Percentiles rank a stretch among this genome's conserved stretches.
Conservation (phyloP, 2,329 filamentous ascomycete species). For the Esteya vermicola region DNA sequence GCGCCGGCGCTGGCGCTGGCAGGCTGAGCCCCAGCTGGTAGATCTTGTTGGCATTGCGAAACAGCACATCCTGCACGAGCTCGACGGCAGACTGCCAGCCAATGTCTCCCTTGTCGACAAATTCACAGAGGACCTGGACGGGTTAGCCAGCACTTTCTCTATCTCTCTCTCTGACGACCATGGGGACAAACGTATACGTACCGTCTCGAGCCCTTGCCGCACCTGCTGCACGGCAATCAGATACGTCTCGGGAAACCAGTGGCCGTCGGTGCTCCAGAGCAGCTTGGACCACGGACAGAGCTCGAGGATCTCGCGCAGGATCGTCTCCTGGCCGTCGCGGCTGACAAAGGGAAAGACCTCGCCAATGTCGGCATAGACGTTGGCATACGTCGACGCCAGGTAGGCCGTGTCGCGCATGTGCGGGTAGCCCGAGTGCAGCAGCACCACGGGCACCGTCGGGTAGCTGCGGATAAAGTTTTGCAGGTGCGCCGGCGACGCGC, state of each 20-base stretch:
- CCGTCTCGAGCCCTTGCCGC: slow-evolving; percentile 52
- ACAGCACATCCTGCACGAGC: slow-evolving; percentile 54
- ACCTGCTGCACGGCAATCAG: slow-evolving; percentile 60
- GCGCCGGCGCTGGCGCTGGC: background rate
- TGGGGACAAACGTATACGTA: slow-evolving; percentile 19
- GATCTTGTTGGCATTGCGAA: slow-evolving; percentile 62
- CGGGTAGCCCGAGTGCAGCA: slow-evolving; percentile 71
- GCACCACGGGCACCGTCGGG: slow-evolving; percentile 55
- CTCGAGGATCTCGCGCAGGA: slow-evolving; percentile 61
- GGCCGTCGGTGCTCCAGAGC: slow-evolving; percentile 67
- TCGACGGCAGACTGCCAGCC: slow-evolving; percentile 46
- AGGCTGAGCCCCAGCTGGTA: slow-evolving; percentile 47
- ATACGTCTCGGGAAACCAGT: slow-evolving; percentile 68
- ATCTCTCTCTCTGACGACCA: too few relatives aligned
- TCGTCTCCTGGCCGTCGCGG: slow-evolving; percentile 57
- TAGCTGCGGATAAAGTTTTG: slow-evolving; percentile 60
- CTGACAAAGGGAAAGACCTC: slow-evolving; percentile 71
- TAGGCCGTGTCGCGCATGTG: slow-evolving; percentile 69
- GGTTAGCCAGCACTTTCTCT: background rate
- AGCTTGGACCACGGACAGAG: slow-evolving; percentile 62
- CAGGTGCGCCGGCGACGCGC: slow-evolving; percentile 60
- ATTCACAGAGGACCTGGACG: slow-evolving; percentile 47
- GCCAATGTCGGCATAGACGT: slow-evolving; percentile 72
- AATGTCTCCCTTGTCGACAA: slow-evolving; percentile 49
- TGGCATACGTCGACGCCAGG: slow-evolving; percentile 60